Percentiles rank a stretch among this genome's conserved stretches.
Conservation (phyloP, 345 rosid genomes). For the Toxicodendron radicans region DNA sequence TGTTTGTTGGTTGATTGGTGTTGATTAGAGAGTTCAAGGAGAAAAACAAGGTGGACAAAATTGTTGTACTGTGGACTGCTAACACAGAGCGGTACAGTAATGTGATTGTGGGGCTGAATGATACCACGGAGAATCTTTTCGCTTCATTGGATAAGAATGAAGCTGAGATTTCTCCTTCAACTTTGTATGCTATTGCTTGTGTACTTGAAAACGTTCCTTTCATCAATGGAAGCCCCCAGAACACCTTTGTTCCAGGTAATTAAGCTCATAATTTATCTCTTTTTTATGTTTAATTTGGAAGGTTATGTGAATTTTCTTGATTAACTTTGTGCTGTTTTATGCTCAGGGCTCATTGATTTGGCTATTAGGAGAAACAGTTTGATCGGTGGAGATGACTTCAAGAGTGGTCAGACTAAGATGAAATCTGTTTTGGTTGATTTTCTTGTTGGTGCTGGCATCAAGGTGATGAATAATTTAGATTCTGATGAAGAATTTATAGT, state of each 20-base stretch:
- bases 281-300: neutral
- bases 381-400: constrained; percentile 98
- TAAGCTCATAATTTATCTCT: neutral
- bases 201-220: constrained; percentile 83
- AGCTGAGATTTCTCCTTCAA: constrained; percentile 93
- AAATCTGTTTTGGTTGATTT: constrained; percentile 92
- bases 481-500: neutral
- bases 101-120: constrained; percentile 80
- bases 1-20: neutral
- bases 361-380: constrained; percentile 77
- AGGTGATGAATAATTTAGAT: constrained; percentile 39
- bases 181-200: constrained; percentile 88
- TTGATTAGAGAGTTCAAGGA: constrained; percentile 83
- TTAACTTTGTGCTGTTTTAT: neutral
- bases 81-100: constrained; percentile 98
- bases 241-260: constrained; percentile 95
- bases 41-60: constrained; percentile 76
- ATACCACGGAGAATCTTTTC: constrained; percentile 84
- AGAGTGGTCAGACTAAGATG: constrained; percentile 99
- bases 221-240: constrained; percentile 98
- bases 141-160: constrained; percentile 80
- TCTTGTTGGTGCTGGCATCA: constrained; percentile 97
- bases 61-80: constrained; percentile 97
- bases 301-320: neutral
- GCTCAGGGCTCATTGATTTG: constrained; percentile 82